Evolutionary conservation across 371 early-diverging fungal species (phyloP), one percentile per base, ranked within the genome.

Genomic region (Mortierella sp.): DNA sequence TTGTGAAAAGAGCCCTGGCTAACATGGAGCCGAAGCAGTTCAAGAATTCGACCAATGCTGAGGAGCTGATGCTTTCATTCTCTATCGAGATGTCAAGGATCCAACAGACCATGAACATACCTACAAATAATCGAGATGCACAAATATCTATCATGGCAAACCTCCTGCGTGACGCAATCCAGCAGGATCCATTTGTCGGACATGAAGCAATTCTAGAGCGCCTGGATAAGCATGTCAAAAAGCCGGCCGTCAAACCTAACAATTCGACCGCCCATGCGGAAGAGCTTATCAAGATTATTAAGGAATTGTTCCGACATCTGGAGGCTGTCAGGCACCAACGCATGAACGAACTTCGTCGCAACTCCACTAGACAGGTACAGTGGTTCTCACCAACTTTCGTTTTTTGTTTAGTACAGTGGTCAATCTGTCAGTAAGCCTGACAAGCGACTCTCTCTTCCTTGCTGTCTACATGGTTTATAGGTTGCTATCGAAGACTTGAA

Each of bases 71-170:
- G 45, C 18, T 78, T 4, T 52, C 60, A 14, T 78, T 78, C 41
- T 71, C 78, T 0, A 78, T 71, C 10, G 78, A 78, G 24, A 78
- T 78, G 78, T 61, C 70, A 18, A 50, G 76, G 47, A 59, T 69
- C 13, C 76, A 76, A 30, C 69, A 69, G 47, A 49, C 70, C 1
- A 61, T 54, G 62, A 57, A 58, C 16, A 69, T 69, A 16, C 65
- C 76, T 2, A 53, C 76, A 41, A 69, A 68, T 52, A 66, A 67
- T 41, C 53, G 70, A 12, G 67, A 71, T 30, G 67, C 71, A 0
- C 71, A 71, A 50, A 71, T 78, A 19, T 62, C 66, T 14, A 63
- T 78, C 21, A 78, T 78, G 78, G 67, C 49, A 2, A 63, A 45
- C 19, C 43, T 78, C 31, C 31, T 78, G 30, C 78, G 78, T 1